Evolutionary conservation across 306 rosid genomes (phyloP).

Genomic region (Fragaria ananassa): DNA sequence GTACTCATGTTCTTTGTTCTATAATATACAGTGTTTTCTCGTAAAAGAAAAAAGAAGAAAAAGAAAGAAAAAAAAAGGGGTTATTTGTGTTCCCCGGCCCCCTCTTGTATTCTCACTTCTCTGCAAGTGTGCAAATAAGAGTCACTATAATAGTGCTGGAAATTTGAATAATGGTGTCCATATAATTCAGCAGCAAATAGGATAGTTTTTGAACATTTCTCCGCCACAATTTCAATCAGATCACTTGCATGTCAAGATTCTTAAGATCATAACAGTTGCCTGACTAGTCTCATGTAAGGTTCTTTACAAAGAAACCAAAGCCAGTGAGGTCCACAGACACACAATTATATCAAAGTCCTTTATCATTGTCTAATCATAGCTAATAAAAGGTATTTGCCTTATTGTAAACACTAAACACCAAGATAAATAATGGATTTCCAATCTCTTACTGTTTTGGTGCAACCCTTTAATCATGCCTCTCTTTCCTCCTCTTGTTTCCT

Average conservation of each 20-base stretch:
- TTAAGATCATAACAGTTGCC: constrained; percentile 36
- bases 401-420: neutral
- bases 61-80: too few species aligned
- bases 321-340: constrained; percentile 39
- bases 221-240: neutral
- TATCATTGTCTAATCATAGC: constrained; percentile 32
- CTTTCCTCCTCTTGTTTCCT: constrained; percentile 15
- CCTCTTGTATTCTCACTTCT: neutral
- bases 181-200: neutral
- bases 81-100: neutral
- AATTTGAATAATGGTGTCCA: neutral
- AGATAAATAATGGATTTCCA: neutral
- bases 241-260: constrained; percentile 20
- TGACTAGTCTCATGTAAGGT: constrained; percentile 25
- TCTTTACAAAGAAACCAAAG: constrained; percentile 27
- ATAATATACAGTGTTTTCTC: too few species aligned
- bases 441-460: constrained; percentile 13
- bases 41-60: too few species aligned
- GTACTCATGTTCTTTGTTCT: too few species aligned
- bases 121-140: neutral
- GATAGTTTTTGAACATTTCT: neutral
- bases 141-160: neutral
- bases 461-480: constrained; percentile 31
- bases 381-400: neutral
- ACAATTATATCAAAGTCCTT: constrained; percentile 24